These are phyloP conservation scores for Craterostigma plantagineum DNA, from an alignment of 257 asterid species.

Conservation along the genomic window DNA sequence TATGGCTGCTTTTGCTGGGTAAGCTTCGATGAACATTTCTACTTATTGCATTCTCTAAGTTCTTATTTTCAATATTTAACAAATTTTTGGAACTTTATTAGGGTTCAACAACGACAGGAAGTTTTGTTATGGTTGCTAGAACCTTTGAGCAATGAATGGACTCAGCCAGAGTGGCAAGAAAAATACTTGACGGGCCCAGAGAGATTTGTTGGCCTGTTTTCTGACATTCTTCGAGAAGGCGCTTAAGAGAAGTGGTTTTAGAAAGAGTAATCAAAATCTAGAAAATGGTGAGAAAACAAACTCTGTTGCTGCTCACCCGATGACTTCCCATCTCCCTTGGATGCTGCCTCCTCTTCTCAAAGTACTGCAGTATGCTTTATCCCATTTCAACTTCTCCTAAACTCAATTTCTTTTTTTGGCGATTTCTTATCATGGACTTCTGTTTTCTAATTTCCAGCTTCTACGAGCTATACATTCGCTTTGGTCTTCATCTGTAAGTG, in stretches of 20 bases:
- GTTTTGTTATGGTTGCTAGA: conserved; percentile 90
- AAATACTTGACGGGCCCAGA: conserved; percentile 59
- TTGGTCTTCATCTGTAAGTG: conserved; percentile 75
- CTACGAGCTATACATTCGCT: conserved; percentile 88
- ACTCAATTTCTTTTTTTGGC: background rate
- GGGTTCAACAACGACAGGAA: conserved; percentile 84
- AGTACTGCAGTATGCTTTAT: conserved; percentile 23
- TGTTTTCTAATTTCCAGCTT: conserved; percentile 25
- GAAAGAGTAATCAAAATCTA: conserved; percentile 34
- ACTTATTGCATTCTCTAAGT: background rate
- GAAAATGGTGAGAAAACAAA: conserved; percentile 23
- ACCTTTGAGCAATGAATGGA: conserved; percentile 90
- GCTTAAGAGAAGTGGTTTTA: conserved; percentile 77
- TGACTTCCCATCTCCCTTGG: conserved; percentile 83
- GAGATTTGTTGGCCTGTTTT: conserved; percentile 51
- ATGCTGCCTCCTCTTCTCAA: conserved; percentile 95
- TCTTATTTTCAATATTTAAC: conserved; percentile 11
- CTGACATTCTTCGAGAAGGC: conserved; percentile 96
- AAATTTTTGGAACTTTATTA: conserved; percentile 17
- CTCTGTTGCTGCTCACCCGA: conserved; percentile 48
- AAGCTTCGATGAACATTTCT: conserved; percentile 12
- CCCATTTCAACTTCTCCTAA: conserved; percentile 5
- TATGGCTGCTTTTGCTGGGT: conserved; percentile 96
- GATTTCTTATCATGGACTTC: background rate
- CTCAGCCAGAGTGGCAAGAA: conserved; percentile 73